A percentile compares a stretch with the other conserved stretches of the same genome.
phyloP scores from a whole-genome alignment of 2,329 filamentous ascomycete species.

The Achaetomium macrosporum region DNA sequence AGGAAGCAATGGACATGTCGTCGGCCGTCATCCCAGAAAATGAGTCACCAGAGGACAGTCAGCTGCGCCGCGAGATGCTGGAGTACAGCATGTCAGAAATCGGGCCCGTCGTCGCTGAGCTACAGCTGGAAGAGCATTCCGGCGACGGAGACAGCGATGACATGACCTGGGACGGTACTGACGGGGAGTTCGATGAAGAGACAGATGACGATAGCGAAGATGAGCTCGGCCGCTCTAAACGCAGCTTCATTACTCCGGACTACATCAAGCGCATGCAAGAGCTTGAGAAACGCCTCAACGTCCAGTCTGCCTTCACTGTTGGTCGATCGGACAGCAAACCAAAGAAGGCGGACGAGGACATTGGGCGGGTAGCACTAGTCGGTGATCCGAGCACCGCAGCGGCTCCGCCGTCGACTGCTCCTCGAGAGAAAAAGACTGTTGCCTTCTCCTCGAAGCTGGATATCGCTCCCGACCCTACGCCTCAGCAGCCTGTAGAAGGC shows the following conservation, averaged over 20 bases:
- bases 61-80: slow-evolving; percentile 80
- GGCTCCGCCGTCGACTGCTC: background rate
- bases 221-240: slow-evolving; percentile 66
- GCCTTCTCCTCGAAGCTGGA: slow-evolving; percentile 73
- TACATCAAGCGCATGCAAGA: slow-evolving; percentile 81
- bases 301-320: slow-evolving; percentile 45
- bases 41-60: slow-evolving; percentile 75
- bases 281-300: slow-evolving; percentile 69
- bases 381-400: slow-evolving; percentile 1
- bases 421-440: slow-evolving; percentile 60
- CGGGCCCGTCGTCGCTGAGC: slow-evolving; percentile 84
- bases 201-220: slow-evolving; percentile 65
- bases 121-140: slow-evolving; percentile 71
- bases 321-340: slow-evolving; percentile 48
- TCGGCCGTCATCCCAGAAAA: slow-evolving; percentile 60
- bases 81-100: slow-evolving; percentile 85
- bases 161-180: slow-evolving; percentile 49
- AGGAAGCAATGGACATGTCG: slow-evolving; percentile 42
- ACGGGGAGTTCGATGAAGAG: slow-evolving; percentile 41
- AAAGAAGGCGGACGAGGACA: slow-evolving; percentile 32
- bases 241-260: slow-evolving; percentile 61
- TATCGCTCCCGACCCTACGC: slow-evolving; percentile 46
- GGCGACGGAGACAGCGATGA: slow-evolving; percentile 47
- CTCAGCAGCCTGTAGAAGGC: slow-evolving; percentile 1
- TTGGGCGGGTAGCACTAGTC: slow-evolving; percentile 29